Evolutionary conservation across 2,329 filamentous ascomycete species (phyloP).

Genomic region (Lomentospora prolificans): DNA sequence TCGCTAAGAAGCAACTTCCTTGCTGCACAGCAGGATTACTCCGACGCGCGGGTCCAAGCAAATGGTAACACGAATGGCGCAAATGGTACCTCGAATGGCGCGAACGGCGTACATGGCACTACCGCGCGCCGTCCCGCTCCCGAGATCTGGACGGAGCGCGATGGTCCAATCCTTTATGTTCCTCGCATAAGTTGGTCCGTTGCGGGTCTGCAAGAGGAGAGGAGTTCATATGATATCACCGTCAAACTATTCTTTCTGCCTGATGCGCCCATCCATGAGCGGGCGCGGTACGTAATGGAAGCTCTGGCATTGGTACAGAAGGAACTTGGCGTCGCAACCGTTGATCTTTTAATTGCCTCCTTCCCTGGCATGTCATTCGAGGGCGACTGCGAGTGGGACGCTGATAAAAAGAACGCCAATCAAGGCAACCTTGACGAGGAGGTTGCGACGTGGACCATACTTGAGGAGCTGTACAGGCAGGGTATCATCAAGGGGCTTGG

Average conservation of each 20-base stretch:
- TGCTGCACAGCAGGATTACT: slow-evolving; percentile 58
- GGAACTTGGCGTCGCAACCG: slow-evolving; percentile 63
- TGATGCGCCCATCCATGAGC: slow-evolving; percentile 51
- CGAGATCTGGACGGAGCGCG: slow-evolving; percentile 59
- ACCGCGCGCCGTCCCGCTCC: slow-evolving; percentile 20
- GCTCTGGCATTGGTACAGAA: slow-evolving; percentile 72
- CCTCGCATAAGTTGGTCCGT: slow-evolving; percentile 66
- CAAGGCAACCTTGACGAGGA: slow-evolving; percentile 60
- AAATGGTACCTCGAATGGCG: slow-evolving; percentile 11
- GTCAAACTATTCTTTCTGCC: slow-evolving; percentile 92
- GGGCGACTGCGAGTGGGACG: slow-evolving; percentile 77
- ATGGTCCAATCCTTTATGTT: slow-evolving; percentile 57
- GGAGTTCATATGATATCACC: slow-evolving; percentile 82
- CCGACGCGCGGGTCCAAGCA: slow-evolving; percentile 11
- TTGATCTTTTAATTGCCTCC: slow-evolving; percentile 85
- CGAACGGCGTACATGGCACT: slow-evolving; percentile 5
- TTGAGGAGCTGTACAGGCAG: slow-evolving; percentile 63
- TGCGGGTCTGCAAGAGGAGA: slow-evolving; percentile 68
- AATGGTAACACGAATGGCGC: slow-evolving; percentile 18
- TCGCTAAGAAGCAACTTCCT: slow-evolving; percentile 77
- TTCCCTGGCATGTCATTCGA: slow-evolving; percentile 93
- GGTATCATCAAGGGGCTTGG: slow-evolving; percentile 70
- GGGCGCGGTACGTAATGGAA: slow-evolving; percentile 63
- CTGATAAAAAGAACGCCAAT: slow-evolving; percentile 48
- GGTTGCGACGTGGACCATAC: slow-evolving; percentile 55